phyloP scores from a whole-genome alignment of 345 rosid genomes.

The Hibiscus syriacus region DNA sequence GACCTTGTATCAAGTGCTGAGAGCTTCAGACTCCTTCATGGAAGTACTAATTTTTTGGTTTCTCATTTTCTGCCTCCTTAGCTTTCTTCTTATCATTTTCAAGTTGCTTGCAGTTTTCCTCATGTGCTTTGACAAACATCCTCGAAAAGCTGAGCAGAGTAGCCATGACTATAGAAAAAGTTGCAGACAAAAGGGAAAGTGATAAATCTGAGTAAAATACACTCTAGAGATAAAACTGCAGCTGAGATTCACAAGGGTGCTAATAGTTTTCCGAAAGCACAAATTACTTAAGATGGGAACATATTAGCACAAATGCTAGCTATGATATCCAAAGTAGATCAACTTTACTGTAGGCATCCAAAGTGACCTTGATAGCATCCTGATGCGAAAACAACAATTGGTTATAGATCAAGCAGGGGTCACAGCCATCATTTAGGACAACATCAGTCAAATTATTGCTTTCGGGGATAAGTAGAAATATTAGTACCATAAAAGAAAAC shows the following conservation, averaged over 20 bases:
- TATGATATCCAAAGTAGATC: too few relatives aligned
- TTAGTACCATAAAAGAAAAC: too few relatives aligned
- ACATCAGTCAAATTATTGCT: too few relatives aligned
- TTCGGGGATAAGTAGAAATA: too few relatives aligned
- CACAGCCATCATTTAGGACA: too few relatives aligned
- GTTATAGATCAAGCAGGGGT: too few relatives aligned
- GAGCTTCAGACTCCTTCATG: constrained; percentile 18
- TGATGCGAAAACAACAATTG: not conserved
- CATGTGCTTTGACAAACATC: constrained; percentile 62
- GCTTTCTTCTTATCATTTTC: constrained; percentile 36
- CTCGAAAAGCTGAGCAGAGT: constrained; percentile 44
- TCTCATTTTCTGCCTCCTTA: too few relatives aligned
- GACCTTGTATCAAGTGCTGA: not conserved
- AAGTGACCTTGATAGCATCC: not conserved
- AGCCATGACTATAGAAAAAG: not conserved
- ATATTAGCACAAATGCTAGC: too few relatives aligned
- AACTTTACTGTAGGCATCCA: too few relatives aligned
- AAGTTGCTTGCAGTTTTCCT: constrained; percentile 67
- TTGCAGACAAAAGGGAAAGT: constrained; percentile 6
- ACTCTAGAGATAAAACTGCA: not conserved
- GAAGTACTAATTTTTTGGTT: not conserved
- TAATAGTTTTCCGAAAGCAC: not conserved
- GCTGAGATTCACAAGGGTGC: not conserved
- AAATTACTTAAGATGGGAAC: too few relatives aligned
- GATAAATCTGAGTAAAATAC: not conserved